Conservation (phyloP, 2,329 filamentous ascomycete genomes). For the Cercospora sp. region DNA sequence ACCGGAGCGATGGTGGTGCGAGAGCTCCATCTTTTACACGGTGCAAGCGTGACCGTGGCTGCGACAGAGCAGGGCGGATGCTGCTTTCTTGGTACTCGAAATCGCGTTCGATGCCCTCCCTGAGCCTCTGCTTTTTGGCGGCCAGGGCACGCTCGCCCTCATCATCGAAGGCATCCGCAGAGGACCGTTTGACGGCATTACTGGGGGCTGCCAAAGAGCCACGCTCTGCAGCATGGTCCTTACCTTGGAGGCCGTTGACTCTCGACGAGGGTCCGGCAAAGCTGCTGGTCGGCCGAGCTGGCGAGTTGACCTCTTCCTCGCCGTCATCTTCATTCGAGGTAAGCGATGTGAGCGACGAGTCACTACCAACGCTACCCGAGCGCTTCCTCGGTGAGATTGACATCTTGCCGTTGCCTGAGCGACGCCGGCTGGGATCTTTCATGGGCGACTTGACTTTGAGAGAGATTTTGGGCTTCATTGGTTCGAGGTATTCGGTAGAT, state of each 20-base stretch:
- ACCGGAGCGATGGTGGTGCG: conserved; percentile 27
- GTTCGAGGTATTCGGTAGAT: conserved; percentile 35
- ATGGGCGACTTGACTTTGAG: conserved; percentile 35
- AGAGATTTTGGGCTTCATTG: conserved; percentile 33
- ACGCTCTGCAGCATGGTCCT: conserved; percentile 35
- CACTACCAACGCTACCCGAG: conserved; percentile 29
- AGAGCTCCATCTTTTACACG: conserved; percentile 25
- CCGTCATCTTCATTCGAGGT: conserved; percentile 36
- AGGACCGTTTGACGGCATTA: conserved; percentile 36
- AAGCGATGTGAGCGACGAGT: conserved; percentile 40
- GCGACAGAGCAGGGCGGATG: conserved; percentile 29
- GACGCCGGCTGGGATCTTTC: conserved; percentile 24
- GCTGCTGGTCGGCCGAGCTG: conserved; percentile 14
- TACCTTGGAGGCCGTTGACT: conserved; percentile 28
- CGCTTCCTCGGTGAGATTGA: conserved; percentile 33
- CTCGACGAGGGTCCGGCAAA: conserved; percentile 14
- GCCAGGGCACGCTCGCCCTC: conserved; percentile 33
- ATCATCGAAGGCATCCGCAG: conserved; percentile 37
- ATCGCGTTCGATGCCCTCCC: conserved; percentile 33
- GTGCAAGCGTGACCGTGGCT: conserved; percentile 23
- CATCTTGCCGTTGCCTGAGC: conserved; percentile 28
- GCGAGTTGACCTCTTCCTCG: conserved; percentile 26
- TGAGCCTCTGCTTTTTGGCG: conserved; percentile 39
- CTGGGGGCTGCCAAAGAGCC: conserved; percentile 32
- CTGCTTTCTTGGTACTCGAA: conserved; percentile 37